Base-by-base conservation (phyloP, 2,329 filamentous ascomycete genomes). In the Sporothrix euskadiensis region DNA sequence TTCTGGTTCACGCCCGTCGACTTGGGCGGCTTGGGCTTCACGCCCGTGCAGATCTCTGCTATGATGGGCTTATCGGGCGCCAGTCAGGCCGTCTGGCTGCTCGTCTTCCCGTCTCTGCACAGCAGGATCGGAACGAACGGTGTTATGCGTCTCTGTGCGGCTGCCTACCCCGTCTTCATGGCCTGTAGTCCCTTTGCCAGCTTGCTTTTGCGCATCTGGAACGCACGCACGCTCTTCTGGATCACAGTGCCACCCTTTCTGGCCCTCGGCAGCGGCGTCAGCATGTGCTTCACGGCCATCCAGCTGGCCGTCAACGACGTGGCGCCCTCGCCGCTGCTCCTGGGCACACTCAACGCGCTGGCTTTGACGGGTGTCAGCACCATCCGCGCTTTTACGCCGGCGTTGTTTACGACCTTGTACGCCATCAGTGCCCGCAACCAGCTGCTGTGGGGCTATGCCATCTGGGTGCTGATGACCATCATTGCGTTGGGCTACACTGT, bases 251-350 rank as follows among this genome's bases (percentile, higher is more conserved):
- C 84, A 0, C 75, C 81, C 0, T 69, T 81, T 10, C 79, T 90
- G 12, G 82, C 83, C 0, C n/a, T 92, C 0, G 90, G 90, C 0
- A 86, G 86, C 14, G 89, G 89, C 1, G 87, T 92, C 0, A 86
- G 85, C 68, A 93, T 93, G 91, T 84, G 86, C 1, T 92, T 91
- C 78, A 94, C 91, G 0, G 89, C 85, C 1, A 86, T 90, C 0
- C 92, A 94, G 83, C 88, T 95, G 9, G 89, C 89, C 0, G 79
- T 95, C 44, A 95, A 95, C 80, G 91, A 94, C 73, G 88, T 92
- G 1, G 86, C 90, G 0, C 93, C 93, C 0, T 88, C 85, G 10
- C 86, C 88, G 0, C 83, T 84, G 57, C 87, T 89, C 0, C 83
- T 95, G 10, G 92, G 90, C 0, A 93, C 89, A 0, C 82, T 96